Conservation (phyloP, 257 asterid genomes). For the Coffea canephora region DNA sequence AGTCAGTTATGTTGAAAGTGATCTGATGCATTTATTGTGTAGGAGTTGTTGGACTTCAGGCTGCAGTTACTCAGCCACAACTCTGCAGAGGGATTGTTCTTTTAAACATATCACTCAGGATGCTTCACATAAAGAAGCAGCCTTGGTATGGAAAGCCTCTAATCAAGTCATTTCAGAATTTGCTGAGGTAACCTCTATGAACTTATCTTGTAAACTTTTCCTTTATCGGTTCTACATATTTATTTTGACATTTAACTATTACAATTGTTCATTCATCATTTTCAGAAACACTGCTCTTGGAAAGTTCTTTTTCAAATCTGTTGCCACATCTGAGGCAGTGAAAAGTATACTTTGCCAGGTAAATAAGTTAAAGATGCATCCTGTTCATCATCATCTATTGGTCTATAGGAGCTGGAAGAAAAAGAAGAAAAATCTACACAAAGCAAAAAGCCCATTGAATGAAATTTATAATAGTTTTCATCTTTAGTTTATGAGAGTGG, state of each 20-base stretch:
- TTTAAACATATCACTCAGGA: constrained; percentile 82
- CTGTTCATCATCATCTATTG: not conserved
- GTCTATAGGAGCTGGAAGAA: not conserved
- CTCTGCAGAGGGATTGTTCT: constrained; percentile 78
- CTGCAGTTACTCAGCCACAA: constrained; percentile 65
- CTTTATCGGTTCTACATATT: not conserved
- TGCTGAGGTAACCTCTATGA: constrained; percentile 53
- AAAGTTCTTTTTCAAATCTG: constrained; percentile 57
- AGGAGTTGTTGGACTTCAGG: constrained; percentile 98
- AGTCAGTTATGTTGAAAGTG: not conserved
- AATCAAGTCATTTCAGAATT: constrained; percentile 74
- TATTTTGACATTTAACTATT: not conserved
- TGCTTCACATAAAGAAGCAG: constrained; percentile 91
- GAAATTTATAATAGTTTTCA: not conserved
- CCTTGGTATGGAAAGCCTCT: constrained; percentile 85
- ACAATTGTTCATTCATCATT: not conserved
- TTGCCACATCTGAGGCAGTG: constrained; percentile 83
- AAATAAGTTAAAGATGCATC: not conserved
- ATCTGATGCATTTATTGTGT: constrained; percentile 12
- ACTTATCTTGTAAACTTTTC: not conserved
- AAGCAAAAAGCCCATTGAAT: no score
- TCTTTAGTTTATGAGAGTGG: not conserved
- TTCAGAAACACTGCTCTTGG: constrained; percentile 79
- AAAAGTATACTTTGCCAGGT: constrained; percentile 90
- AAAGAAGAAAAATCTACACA: not conserved